Conservation (phyloP, 306 rosid species). For the Purshia tridentata region DNA sequence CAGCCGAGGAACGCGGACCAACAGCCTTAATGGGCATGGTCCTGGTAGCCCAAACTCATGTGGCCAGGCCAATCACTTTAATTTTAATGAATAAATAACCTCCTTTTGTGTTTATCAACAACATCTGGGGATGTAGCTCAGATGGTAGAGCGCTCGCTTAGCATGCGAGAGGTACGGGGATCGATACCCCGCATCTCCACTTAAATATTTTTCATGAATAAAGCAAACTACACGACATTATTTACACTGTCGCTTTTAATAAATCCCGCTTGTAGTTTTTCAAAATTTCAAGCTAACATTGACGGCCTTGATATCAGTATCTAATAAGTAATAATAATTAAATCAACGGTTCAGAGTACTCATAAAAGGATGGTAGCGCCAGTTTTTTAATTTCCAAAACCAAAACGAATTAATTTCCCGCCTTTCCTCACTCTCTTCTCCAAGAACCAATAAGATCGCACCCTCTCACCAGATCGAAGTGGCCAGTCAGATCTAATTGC, state of each 20-base stretch:
- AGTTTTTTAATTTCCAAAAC: background rate
- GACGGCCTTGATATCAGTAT: background rate
- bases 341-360: background rate
- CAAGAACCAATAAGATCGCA: background rate
- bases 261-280: background rate
- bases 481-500: background rate
- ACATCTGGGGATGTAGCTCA: slow-evolving; percentile 79
- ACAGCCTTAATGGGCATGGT: too few relatives aligned
- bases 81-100: accelerated
- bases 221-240: background rate
- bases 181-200: slow-evolving; percentile 96
- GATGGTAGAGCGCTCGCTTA: slow-evolving; percentile 99
- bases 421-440: background rate
- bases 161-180: slow-evolving; percentile 97
- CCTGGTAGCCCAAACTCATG: too few relatives aligned
- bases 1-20: too few relatives aligned
- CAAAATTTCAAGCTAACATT: background rate
- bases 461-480: background rate
- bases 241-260: background rate
- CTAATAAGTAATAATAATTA: background rate
- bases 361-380: background rate
- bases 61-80: background rate
- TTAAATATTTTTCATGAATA: background rate
- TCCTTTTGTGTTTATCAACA: background rate
- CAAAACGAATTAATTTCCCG: background rate